phyloP scores from a whole-genome alignment of 306 rosid species.

The Dicorynia guianensis region DNA sequence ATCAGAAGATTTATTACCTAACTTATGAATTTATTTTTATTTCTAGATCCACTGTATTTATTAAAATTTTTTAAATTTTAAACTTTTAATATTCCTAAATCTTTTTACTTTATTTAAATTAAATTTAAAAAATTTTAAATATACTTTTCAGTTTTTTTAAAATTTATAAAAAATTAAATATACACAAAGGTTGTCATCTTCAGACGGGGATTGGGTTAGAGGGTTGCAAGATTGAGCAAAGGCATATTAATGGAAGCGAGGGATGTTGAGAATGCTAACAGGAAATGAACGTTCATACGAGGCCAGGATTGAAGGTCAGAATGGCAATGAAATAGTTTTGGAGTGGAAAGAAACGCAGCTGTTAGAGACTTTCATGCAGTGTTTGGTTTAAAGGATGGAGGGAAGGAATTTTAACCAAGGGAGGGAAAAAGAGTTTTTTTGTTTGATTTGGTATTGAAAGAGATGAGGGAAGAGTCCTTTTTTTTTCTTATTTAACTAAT shows the following conservation, averaged over 20 bases:
- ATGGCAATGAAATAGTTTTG: slow-evolving; percentile 53
- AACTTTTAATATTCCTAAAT: too few species aligned
- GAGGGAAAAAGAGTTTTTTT: slow-evolving; percentile 36
- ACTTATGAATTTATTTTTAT: too few species aligned
- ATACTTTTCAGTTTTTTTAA: too few species aligned
- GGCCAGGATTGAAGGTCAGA: slow-evolving; percentile 46
- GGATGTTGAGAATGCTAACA: slow-evolving; percentile 51
- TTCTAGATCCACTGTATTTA: too few species aligned
- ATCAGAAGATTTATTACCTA: too few species aligned
- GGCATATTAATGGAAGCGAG: slow-evolving; percentile 49
- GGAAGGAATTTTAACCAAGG: slow-evolving; percentile 58
- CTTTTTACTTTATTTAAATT: too few species aligned
- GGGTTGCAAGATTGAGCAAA: slow-evolving; percentile 42
- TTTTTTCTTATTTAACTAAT: background rate
- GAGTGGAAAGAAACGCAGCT: slow-evolving; percentile 51
- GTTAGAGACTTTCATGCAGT: too few species aligned
- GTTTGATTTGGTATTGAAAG: too few species aligned
- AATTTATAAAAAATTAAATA: too few species aligned
- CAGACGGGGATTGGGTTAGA: slow-evolving; percentile 36
- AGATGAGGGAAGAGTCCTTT: background rate
- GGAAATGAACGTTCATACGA: slow-evolving; percentile 37
- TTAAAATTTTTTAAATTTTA: too few species aligned
- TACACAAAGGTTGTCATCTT: slow-evolving; percentile 29
- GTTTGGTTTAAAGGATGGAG: too few species aligned
- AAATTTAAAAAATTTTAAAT: too few species aligned